phyloP scores from a whole-genome alignment of 1,284 basidiomycete species.

The Coniferiporia weirii region DNA sequence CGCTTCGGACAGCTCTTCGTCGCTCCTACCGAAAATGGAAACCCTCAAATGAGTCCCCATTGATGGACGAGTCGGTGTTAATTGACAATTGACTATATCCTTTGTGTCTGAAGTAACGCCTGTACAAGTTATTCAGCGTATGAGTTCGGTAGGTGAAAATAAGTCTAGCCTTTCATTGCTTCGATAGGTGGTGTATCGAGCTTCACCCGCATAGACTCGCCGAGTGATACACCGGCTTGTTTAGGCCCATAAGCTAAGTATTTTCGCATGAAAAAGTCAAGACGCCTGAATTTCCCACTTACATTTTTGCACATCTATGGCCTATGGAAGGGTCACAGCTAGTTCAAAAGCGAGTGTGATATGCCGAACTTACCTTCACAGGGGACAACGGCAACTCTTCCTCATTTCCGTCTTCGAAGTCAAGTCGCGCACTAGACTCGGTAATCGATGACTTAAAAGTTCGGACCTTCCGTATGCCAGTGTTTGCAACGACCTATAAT shows the following conservation, averaged over 20 bases:
- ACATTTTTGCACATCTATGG: constrained; percentile 11
- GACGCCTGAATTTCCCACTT: background rate
- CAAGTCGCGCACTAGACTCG: constrained; percentile 19
- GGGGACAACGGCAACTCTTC: background rate
- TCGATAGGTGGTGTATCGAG: background rate
- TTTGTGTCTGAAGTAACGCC: background rate
- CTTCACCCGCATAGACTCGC: background rate
- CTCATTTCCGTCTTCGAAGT: constrained; percentile 11
- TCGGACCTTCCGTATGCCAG: constrained; percentile 1
- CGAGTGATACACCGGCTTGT: background rate
- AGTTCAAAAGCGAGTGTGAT: background rate
- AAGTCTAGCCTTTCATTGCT: background rate
- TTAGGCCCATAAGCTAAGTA: constrained; percentile 5
- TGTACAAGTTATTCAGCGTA: background rate
- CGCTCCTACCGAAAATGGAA: constrained; percentile 15
- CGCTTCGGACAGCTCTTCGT: constrained; percentile 27
- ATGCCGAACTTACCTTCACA: constrained; percentile 2
- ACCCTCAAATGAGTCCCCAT: background rate
- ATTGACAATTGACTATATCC: background rate
- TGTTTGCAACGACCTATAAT: background rate
- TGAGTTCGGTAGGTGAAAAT: background rate
- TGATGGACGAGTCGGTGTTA: background rate
- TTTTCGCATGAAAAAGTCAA: background rate
- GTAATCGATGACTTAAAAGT: constrained; percentile 17
- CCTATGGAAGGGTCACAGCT: background rate